Conservation (phyloP, 306 rosid genomes). For the Calophaca sinica region DNA sequence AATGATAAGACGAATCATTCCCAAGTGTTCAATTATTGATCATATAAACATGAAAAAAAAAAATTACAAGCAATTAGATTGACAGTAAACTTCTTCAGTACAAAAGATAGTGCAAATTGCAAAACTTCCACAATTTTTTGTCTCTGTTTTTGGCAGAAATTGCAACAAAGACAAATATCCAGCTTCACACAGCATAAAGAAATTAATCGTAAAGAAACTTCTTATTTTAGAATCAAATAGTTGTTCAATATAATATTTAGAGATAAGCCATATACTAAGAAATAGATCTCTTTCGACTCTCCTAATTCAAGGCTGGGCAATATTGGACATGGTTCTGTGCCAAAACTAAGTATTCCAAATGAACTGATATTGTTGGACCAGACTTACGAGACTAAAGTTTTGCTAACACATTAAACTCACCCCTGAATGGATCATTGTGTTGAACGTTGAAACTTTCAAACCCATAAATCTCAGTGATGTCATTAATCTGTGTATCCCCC, state of each 20-base stretch:
- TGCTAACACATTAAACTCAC: constrained; percentile 51
- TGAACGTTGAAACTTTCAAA: constrained; percentile 49
- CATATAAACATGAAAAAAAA: constrained; percentile 15
- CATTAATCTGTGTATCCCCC: constrained; percentile 49
- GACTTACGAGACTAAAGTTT: constrained; percentile 35
- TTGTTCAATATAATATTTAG: constrained; percentile 26
- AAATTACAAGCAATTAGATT: neutral
- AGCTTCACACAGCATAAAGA: constrained; percentile 23
- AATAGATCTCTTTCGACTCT: constrained; percentile 13
- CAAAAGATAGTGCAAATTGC: constrained; percentile 33
- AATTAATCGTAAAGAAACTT: constrained; percentile 29
- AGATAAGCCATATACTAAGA: constrained; percentile 27
- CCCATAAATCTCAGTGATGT: constrained; percentile 43
- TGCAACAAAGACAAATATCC: constrained; percentile 21
- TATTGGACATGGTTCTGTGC: constrained; percentile 37
- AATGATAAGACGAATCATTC: neutral
- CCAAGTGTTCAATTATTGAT: constrained; percentile 22
- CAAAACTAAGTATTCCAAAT: constrained; percentile 32
- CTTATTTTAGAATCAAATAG: constrained; percentile 19
- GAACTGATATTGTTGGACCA: constrained; percentile 28
- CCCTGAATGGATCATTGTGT: constrained; percentile 54
- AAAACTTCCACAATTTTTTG: constrained; percentile 23
- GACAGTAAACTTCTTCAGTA: neutral
- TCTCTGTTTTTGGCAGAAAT: constrained; percentile 12
- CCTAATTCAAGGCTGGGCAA: constrained; percentile 30